Evolutionary conservation across 495 filamentous ascomycete genomes (phyloP).

Genomic region (Lineolata rhizophorae): DNA sequence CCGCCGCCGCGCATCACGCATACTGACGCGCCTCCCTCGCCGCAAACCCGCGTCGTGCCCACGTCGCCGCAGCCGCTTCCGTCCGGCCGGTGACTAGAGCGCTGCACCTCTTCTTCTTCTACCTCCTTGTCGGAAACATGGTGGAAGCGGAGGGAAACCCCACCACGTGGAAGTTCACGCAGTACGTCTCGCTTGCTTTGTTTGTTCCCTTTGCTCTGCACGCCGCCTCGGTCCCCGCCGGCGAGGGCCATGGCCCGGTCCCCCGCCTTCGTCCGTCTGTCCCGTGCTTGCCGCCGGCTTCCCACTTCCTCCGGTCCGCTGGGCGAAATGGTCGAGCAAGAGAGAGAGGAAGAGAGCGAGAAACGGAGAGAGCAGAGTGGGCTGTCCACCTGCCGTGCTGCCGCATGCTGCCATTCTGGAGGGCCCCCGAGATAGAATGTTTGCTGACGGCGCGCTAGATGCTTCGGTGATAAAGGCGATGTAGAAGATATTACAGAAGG

Average conservation of each 20-base stretch:
- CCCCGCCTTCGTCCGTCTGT: too few relatives aligned
- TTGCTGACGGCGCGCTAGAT: slow-evolving; percentile 30
- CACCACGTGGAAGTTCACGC: slow-evolving; percentile 99
- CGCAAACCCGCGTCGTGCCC: too few relatives aligned
- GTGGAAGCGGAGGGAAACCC: slow-evolving; percentile 83
- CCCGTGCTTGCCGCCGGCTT: not conserved
- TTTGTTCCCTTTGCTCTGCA: slow-evolving; percentile 2
- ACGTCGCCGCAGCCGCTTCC: too few relatives aligned
- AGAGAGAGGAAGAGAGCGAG: too few relatives aligned
- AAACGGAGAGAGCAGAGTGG: too few relatives aligned
- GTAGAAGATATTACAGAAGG: slow-evolving; percentile 99
- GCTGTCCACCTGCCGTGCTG: not conserved
- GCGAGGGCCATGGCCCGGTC: too few relatives aligned
- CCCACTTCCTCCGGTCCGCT: not conserved
- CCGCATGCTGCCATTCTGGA: not conserved
- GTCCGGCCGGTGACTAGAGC: too few relatives aligned
- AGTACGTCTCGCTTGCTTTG: slow-evolving; percentile 84
- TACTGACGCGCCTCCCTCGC: too few relatives aligned
- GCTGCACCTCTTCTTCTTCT: too few relatives aligned
- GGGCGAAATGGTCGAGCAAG: too few relatives aligned
- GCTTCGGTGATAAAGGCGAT: slow-evolving; percentile 98
- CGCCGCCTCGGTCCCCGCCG: slow-evolving; percentile 4
- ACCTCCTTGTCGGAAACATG: too few relatives aligned
- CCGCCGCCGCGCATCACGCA: too few relatives aligned
- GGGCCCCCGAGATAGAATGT: slow-evolving; percentile 8